Conservation (phyloP, 2,329 filamentous ascomycete genomes). For the Calonectria pauciramosa region DNA sequence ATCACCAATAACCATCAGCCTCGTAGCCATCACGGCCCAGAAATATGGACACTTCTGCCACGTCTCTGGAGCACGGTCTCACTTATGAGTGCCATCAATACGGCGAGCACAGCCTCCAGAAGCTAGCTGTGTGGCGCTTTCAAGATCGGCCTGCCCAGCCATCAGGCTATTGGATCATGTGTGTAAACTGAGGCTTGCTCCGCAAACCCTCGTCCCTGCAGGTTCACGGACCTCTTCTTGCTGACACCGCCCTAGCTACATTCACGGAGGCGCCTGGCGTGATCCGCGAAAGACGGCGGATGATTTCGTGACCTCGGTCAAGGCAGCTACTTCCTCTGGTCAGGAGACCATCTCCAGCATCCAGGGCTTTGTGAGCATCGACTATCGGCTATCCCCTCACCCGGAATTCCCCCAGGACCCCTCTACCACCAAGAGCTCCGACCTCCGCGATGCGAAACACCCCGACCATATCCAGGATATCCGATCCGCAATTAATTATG, state of each 20-base stretch:
- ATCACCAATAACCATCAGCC: constrained; percentile 29
- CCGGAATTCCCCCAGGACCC: constrained; percentile 58
- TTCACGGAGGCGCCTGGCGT: constrained; percentile 76
- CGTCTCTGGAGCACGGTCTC: constrained; percentile 39
- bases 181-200: constrained; percentile 30
- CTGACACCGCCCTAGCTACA: constrained; percentile 56
- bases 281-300: constrained; percentile 66
- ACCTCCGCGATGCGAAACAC: constrained; percentile 63
- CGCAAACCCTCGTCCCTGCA: constrained; percentile 5
- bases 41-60: constrained; percentile 39
- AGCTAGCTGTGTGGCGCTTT: constrained; percentile 61
- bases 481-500: constrained; percentile 61
- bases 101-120: constrained; percentile 58
- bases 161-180: constrained; percentile 55
- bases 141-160: constrained; percentile 31
- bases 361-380: constrained; percentile 73
- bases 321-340: constrained; percentile 53
- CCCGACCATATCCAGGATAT: constrained; percentile 73
- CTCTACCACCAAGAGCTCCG: constrained; percentile 38
- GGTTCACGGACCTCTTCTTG: not conserved
- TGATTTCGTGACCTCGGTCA: constrained; percentile 61
- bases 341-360: constrained; percentile 53
- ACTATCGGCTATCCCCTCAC: constrained; percentile 72
- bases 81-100: constrained; percentile 53
- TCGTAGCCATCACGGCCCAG: constrained; percentile 12